Evolutionary conservation across 768 basidiomycete genomes (phyloP).

Genomic region (Podaxis rugospora): DNA sequence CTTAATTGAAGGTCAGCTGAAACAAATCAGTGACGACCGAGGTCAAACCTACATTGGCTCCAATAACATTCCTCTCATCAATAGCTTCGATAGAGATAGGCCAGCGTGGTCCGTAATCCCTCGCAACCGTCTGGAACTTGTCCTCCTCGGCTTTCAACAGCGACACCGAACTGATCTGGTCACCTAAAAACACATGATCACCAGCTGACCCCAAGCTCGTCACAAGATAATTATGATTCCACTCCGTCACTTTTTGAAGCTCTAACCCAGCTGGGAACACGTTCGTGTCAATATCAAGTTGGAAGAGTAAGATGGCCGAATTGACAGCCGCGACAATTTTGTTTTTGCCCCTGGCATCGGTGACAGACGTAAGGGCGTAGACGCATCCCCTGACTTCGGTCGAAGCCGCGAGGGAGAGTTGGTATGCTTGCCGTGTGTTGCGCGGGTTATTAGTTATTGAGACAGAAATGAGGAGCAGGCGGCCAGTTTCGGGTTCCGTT

Average conservation of each 20-base stretch:
- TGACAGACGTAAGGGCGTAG: constrained; percentile 50
- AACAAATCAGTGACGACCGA: neutral
- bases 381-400: constrained; percentile 59
- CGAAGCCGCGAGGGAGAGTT: constrained; percentile 38
- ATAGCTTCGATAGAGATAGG: constrained; percentile 63
- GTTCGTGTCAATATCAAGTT: constrained; percentile 31
- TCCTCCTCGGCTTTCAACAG: constrained; percentile 47
- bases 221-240: constrained; percentile 84
- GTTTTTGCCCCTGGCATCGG: constrained; percentile 27
- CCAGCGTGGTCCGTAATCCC: constrained; percentile 74
- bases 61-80: constrained; percentile 54
- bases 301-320: constrained; percentile 57
- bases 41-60: constrained; percentile 56
- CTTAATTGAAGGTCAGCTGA: constrained; percentile 27
- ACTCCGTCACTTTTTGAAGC: constrained; percentile 46
- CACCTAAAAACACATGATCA: constrained; percentile 63
- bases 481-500: constrained; percentile 50
- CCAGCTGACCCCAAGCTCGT: constrained; percentile 56
- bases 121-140: constrained; percentile 51
- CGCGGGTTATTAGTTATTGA: constrained; percentile 20
- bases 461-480: constrained; percentile 53
- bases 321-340: constrained; percentile 66
- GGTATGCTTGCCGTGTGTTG: constrained; percentile 20
- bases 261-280: constrained; percentile 24
- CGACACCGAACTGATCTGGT: constrained; percentile 77